A percentile compares a stretch with the other conserved stretches of the same genome.
Conservation (phyloP, 768 basidiomycete genomes). For the Kondoa subrosea region DNA sequence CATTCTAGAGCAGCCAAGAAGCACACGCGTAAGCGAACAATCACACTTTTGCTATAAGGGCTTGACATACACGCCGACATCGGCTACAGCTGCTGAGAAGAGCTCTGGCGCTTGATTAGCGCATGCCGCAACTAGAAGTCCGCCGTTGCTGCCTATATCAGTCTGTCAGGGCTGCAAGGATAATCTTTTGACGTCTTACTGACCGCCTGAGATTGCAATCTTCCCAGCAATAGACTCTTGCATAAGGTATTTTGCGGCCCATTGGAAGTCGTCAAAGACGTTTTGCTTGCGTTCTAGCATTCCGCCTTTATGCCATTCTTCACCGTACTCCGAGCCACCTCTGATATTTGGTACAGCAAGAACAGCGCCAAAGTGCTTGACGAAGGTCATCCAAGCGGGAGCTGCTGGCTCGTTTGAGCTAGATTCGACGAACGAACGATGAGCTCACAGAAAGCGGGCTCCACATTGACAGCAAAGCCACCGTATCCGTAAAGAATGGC, state of each 20-base stretch:
- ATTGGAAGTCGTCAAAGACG: constrained; percentile 54
- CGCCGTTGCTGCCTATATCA: constrained; percentile 35
- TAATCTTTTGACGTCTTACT: constrained; percentile 39
- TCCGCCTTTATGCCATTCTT: constrained; percentile 66
- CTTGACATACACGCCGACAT: constrained; percentile 47
- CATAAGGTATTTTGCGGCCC: constrained; percentile 44
- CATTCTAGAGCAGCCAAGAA: too few species aligned
- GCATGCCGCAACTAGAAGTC: constrained; percentile 68
- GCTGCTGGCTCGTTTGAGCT: background rate
- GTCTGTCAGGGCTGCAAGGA: too few species aligned
- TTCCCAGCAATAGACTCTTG: constrained; percentile 56
- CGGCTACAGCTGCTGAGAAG: constrained; percentile 60
- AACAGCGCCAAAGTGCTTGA: constrained; percentile 52
- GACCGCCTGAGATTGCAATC: constrained; percentile 55
- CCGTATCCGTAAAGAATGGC: too few species aligned
- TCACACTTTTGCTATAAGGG: too few species aligned
- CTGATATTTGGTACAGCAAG: constrained; percentile 43
- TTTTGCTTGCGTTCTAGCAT: constrained; percentile 40
- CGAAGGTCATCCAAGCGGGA: constrained; percentile 41
- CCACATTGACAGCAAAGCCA: constrained; percentile 57
- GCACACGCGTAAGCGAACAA: constrained; percentile 45
- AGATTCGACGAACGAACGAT: background rate
- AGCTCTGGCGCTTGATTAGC: constrained; percentile 59
- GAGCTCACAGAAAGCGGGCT: constrained; percentile 43
- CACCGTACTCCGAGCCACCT: constrained; percentile 55